Base-by-base conservation (phyloP, 495 filamentous ascomycete species). In the Podospora australis region DNA sequence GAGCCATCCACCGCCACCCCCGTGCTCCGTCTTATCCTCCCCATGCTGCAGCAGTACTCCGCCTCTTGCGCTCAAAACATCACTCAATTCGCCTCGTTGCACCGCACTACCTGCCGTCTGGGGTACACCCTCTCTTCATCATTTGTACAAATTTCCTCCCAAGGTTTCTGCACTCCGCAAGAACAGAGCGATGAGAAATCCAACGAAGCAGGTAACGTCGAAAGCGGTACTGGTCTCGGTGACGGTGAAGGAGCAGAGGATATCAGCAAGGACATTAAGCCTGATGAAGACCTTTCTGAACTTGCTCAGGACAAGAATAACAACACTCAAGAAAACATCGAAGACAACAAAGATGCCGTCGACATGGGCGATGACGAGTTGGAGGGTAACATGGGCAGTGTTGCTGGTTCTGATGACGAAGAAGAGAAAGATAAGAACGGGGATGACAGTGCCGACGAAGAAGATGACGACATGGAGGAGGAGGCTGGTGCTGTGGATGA, bases 241-340 rank as follows among this genome's bases (percentile, higher is more conserved):
- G 91, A 96, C 47, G 91, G 90, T 10, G 86, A 96, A 58, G 94
- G 90, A 20, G 88, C 83, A 2, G 88, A 97, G 59, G 90, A 99
- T 69, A 96, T 99, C 46, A 96, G 90, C 67, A 96, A 97, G 56
- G 91, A 97, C 60, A 83, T 99, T 39, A 78, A 86, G 50, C 83
- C 88, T 39, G 91, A 97, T 50, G 94, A 99, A 66, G 88, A 97
- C 64, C 65, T 99, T 10, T 82, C 85, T 2, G 94, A 99, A 44
- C 73, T 97, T 14, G 91, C 94, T 2, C 86, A 95, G 58, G 83
- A 96, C 52, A 72, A 77, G 32, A 75, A 81, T 24, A 80, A 84
- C 8, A 81, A 87, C 10, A 78, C 85, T 30, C 77, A 84, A 39
- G 71, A 73, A 26, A 81, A 87, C 32, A 78, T 84, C 44, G 82